Evolutionary conservation across 2,329 filamentous ascomycete species (phyloP), one percentile per base, ranked within the genome.

Genomic region (Sclerotiophoma versabilis): DNA sequence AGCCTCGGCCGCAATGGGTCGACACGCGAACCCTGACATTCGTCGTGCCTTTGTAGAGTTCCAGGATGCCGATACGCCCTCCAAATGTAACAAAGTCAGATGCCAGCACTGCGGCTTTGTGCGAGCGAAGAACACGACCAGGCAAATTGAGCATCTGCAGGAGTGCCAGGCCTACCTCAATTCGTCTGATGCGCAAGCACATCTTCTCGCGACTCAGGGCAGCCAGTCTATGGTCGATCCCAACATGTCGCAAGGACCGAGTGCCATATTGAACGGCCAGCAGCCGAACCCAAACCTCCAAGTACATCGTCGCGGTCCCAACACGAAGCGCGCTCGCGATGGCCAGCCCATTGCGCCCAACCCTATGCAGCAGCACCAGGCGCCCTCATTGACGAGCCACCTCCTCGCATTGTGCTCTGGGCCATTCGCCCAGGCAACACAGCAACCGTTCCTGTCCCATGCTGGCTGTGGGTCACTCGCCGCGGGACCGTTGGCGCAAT

Each of bases 371-470:
- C 61, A 53, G 17, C 65, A 60, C 23, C 63, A 68, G 25, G 64
- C 72, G 11, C 78, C 79, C 6, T 80, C 83, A 4, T 75, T 90
- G 39, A 88, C 86, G 1, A 72, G 76, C 46, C 78, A 86, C 64
- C 83, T 90, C 36, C 79, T 86, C 57, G 69, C 76, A 37, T 78
- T 77, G 47, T 79, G 80, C 66, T 68, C 76, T 2, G 64, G 73
- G 4, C 75, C 77, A 39, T 84, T 84, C 70, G 75, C 72, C 3
- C 73, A 75, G 23, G 87, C 88, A 10, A 91, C 88, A 0, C 85
- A 87, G 55, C 82, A 86, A 48, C 80, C 84, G 0, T 91, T 92
- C 74, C 83, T 92, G 45, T 79, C 78, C 10, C 80, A 84, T 41
- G 88, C 88, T 5, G 87, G 87, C 12, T 78, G 80, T 49, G 88